A percentile compares a stretch with the other conserved stretches of the same genome.
phyloP scores from a whole-genome alignment of 2,329 filamentous ascomycete genomes.

The Penicillium sclerotigenum region DNA sequence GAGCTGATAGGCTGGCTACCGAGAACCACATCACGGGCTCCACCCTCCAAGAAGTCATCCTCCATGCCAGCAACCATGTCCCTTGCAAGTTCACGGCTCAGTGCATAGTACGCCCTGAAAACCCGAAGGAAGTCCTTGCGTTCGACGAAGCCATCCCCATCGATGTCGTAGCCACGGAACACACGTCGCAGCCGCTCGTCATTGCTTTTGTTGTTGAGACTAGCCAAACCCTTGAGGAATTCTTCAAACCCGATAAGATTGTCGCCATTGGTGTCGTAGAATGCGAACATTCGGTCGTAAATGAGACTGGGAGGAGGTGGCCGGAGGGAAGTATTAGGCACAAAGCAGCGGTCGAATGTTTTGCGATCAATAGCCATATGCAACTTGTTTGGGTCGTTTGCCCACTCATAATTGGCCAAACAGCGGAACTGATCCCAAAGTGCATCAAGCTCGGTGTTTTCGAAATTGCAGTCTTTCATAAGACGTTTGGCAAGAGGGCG shows the following conservation, averaged over 20 bases:
- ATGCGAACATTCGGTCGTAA: conserved; percentile 93
- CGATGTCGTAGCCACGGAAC: conserved; percentile 87
- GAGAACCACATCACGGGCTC: conserved; percentile 72
- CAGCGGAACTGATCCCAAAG: conserved; percentile 97
- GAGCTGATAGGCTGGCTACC: conserved; percentile 76
- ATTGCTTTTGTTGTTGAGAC: conserved; percentile 55
- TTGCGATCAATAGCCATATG: conserved; percentile 83
- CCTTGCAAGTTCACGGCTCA: conserved; percentile 83
- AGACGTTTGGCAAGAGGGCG: conserved; percentile 65
- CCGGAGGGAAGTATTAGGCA: conserved; percentile 76
- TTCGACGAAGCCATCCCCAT: conserved; percentile 80
- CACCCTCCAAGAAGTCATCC: conserved; percentile 71
- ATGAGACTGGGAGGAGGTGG: conserved; percentile 82
- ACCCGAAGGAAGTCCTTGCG: conserved; percentile 85
- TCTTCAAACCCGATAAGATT: conserved; percentile 89
- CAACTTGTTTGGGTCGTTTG: conserved; percentile 73
- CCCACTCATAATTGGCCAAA: conserved; percentile 81
- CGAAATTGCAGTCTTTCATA: conserved; percentile 70
- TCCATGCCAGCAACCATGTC: conserved; percentile 77
- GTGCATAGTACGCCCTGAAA: conserved; percentile 86
- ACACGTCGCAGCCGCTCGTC: conserved; percentile 68
- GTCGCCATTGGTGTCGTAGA: conserved; percentile 89
- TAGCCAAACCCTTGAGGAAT: conserved; percentile 78
- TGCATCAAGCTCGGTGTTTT: conserved; percentile 83
- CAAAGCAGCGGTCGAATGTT: conserved; percentile 87